phyloP scores from a whole-genome alignment of 1,139 yeast genomes.

The Blastobotrys indianensis region DNA sequence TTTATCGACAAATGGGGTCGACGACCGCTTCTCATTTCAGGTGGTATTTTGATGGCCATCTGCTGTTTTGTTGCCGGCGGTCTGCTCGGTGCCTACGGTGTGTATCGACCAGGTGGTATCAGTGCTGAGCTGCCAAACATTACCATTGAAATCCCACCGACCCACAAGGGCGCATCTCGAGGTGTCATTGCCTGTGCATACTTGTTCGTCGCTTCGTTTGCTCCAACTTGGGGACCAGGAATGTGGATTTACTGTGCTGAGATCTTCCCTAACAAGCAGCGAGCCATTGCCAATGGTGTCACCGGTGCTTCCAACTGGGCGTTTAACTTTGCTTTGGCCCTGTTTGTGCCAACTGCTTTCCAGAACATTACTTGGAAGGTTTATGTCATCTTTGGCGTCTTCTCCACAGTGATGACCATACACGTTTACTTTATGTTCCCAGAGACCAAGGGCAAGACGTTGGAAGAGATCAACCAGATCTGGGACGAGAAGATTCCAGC shows the following conservation, averaged over 20 bases:
- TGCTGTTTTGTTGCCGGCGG: conserved; percentile 44
- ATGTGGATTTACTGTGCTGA: conserved; percentile 54
- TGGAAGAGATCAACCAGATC: conserved; percentile 59
- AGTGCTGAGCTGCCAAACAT: conserved; percentile 42
- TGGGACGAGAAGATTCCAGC: conserved; percentile 46
- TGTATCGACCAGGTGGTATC: conserved; percentile 24
- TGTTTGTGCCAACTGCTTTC: conserved; percentile 49
- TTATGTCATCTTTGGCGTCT: conserved; percentile 59
- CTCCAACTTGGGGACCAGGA: conserved; percentile 63
- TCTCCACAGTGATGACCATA: conserved; percentile 48
- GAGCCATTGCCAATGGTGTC: conserved; percentile 49
- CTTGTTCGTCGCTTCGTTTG: conserved; percentile 59
- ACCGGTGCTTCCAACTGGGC: conserved; percentile 61
- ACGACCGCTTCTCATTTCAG: conserved; percentile 39
- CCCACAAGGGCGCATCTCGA: conserved; percentile 38
- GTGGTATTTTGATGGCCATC: conserved; percentile 40
- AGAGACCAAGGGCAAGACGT: conserved; percentile 58
- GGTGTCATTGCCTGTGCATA: conserved; percentile 55
- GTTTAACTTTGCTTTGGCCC: conserved; percentile 51
- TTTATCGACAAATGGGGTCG: conserved; percentile 50
- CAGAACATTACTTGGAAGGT: conserved; percentile 50
- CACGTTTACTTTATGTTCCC: conserved; percentile 59
- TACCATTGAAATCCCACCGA: conserved; percentile 42
- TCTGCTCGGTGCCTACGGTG: conserved; percentile 29
- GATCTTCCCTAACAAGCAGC: conserved; percentile 54